A percentile compares a stretch with the other conserved stretches of the same genome.
These are phyloP conservation scores for Trichosporon faecale DNA, from an alignment of 1,284 basidiomycete species.

Conservation along the genomic window DNA sequence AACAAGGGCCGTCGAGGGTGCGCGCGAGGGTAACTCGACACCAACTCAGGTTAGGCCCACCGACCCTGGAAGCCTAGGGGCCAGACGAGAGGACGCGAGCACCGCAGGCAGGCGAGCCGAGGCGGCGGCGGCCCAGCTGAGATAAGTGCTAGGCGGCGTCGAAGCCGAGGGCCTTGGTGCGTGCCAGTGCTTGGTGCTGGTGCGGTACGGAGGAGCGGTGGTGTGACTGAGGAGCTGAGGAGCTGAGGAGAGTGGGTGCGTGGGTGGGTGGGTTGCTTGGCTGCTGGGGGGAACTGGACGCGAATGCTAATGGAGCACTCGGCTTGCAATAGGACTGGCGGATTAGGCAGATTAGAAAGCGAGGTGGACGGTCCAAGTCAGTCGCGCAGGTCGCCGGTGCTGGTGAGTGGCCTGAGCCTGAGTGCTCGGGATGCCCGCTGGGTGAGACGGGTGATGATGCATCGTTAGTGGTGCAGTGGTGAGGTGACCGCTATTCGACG, in stretches of 20 bases:
- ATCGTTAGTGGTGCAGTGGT: not conserved
- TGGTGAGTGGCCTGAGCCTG: slow-evolving; percentile 1
- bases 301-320: not conserved
- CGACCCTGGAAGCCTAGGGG: not conserved
- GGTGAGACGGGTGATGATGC: not conserved
- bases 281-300: not conserved
- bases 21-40: slow-evolving; percentile 5
- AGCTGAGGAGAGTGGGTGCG: not conserved
- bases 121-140: not conserved
- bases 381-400: not conserved
- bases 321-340: not conserved
- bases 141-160: not conserved
- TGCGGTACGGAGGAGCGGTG: not conserved
- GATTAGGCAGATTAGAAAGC: not conserved
- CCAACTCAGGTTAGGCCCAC: slow-evolving; percentile 7
- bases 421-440: not conserved
- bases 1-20: not conserved
- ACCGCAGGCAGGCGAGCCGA: not conserved
- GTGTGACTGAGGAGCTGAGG: too few species aligned
- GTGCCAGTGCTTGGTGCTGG: not conserved
- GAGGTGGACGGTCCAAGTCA: not conserved
- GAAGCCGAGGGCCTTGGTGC: not conserved
- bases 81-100: not conserved
- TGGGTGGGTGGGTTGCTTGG: not conserved
- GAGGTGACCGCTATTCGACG: slow-evolving; percentile 1